Evolutionary conservation across 768 basidiomycete species (phyloP).

Genomic region (Cystobasidiopsis lactophilus): DNA sequence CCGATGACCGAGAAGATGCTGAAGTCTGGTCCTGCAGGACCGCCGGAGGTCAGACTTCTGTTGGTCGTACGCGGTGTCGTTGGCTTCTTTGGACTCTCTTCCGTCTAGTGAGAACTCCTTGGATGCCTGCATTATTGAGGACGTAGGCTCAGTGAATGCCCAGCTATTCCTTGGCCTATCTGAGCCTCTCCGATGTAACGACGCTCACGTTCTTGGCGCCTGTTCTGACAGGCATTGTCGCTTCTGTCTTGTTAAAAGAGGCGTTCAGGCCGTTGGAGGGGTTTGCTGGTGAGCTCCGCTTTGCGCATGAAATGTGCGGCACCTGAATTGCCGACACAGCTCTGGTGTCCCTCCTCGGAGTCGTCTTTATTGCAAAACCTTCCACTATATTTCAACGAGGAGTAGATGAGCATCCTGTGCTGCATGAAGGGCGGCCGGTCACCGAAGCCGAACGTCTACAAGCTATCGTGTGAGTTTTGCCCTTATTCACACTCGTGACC

Average conservation of each 20-base stretch:
- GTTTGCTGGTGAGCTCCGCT: conserved; percentile 5
- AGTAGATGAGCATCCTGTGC: too few species aligned
- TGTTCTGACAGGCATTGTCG: conserved; percentile 37
- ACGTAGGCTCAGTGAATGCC: not conserved
- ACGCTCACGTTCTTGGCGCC: conserved; percentile 57
- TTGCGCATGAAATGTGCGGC: too few species aligned
- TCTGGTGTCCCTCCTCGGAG: conserved; percentile 50
- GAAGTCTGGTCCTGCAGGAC: too few species aligned
- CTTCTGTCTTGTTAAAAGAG: conserved; percentile 14
- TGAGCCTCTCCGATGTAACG: conserved; percentile 55
- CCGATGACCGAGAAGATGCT: too few species aligned
- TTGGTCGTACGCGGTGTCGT: conserved; percentile 39
- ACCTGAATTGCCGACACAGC: not conserved
- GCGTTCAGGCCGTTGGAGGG: conserved; percentile 17
- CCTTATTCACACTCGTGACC: too few species aligned
- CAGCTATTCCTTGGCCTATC: conserved; percentile 48
- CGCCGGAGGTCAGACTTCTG: conserved; percentile 41
- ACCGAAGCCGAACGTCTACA: conserved; percentile 29
- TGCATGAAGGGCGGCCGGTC: conserved; percentile 8
- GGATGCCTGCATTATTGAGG: not conserved
- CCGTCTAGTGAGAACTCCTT: not conserved
- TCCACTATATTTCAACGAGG: conserved; percentile 54
- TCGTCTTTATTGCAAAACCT: conserved; percentile 61
- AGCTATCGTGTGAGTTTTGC: conserved; percentile 30
- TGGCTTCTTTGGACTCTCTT: conserved; percentile 54